Evolutionary conservation across 1,284 basidiomycete genomes (phyloP), one percentile per base, ranked within the genome.

Genomic region (Earliella scabrosa): DNA sequence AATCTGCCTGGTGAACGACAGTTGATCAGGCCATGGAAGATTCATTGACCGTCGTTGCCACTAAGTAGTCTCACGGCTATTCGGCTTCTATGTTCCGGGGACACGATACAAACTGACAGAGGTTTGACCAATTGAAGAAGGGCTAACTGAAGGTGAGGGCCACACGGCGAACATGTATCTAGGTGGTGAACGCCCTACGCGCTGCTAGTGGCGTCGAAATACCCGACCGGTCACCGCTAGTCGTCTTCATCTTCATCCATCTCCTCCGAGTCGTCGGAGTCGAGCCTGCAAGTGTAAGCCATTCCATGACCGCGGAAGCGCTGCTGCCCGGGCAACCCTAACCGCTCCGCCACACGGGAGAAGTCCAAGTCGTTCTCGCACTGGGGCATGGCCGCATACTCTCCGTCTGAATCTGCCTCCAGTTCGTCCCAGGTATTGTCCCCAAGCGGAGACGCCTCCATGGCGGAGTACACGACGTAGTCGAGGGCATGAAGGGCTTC

Each of bases 281-380:
- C 21, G 23, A 23, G n/a, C 11, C 32, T 16, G 20, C 20, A 20
- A 10, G 8, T 20, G 39, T 13, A 13, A 4, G 16, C 39, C 39
- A 5, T 41, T 14, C 39, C 39, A 23, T 41, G 23, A 23, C 46
- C 20, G 13, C 46, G 46, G 13, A 16, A 24, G 13, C 18, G 45
- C 20, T 23, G 20, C 21, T 41, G 39, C 9, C 20, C 7, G 14
- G 24, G 45, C 38, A 47, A 21, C 29, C 43, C 10, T 31, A 31
- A 13, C 29, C 43, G 32, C 14, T 58, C 49, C 24, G 48, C 52
- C 24, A 63, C 58, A 2, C 45, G 29, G 10, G 24, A 40, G 26
- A 60, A 60, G n/a, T 48, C 51, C 20, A 58, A 40, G 40, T 63
- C 58, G 36, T 63, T 61, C 31, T 27, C 48, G 36, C 59, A 56